Base-by-base conservation (phyloP, 2,329 filamentous ascomycete species). In the Dothiorella sarmentorum region DNA sequence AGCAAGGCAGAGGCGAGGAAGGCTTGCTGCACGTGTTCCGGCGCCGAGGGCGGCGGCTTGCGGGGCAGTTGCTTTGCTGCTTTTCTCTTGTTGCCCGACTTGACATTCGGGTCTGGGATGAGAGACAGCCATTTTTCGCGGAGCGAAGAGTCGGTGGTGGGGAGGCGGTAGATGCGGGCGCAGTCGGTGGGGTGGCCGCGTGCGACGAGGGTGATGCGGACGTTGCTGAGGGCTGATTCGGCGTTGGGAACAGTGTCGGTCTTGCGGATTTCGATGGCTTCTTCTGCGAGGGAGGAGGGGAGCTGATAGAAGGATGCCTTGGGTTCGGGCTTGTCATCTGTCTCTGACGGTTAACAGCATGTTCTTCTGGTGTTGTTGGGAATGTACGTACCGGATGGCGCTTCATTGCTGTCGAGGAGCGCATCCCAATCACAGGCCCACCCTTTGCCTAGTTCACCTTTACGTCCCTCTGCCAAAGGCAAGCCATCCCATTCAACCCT, bases 91-190 rank as follows among this genome's bases (percentile, higher is more conserved):
- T 44, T 15, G 18, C 63, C 67, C 56, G 63, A 69, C 63, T 67
- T 68, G 4, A 64, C 27, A 35, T 59, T 58, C 0, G 53, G 45
- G n/a, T 26, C 47, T n/a, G 75, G 76, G 37, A 80, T 68, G 0
- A 85, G 79, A 4, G 82, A 76, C 3, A 95, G 82, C 93, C 93
- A 97, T 69, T 87, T 81, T 6, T 78, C 74, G 15, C 87, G 83
- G 1, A 92, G 80, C 31, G 81, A 75, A 2, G 71, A 60, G 52
- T 80, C 68, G 26, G 64, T 73, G 3, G 77, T 72, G n/a, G 93
- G 90, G 15, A 97, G 84, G 13, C 90, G 86, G 73, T 97, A 99
- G 63, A 97, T 86, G 33, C 94, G 84, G 3, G 93, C 90, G 70
- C 88, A 89, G 3, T 84, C 76, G 0, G 76, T 79, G 3, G 87